Base-by-base conservation (phyloP, 1,284 basidiomycete species). In the Fomitopsis betulina region DNA sequence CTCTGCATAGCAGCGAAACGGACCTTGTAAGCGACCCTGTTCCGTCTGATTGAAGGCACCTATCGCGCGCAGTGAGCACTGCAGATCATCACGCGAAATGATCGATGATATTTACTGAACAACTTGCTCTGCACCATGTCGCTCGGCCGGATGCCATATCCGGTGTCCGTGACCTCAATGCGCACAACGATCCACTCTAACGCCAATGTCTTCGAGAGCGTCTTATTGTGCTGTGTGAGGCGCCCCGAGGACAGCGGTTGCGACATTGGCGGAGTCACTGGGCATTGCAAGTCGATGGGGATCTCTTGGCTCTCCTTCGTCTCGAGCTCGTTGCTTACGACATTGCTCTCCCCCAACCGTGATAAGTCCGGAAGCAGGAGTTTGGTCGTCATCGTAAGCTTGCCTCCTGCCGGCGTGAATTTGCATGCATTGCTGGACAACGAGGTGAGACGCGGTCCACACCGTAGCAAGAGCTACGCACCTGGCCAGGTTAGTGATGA, bases 121-220 rank as follows among this genome's bases (percentile, higher is more conserved):
- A 91, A 72, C 65, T 87, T 86, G 62, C 82, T 83, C 63, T 89
- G 83, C 0, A 81, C 77, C 72, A 95, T 85, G 70, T 95, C 93
- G 63, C 78, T 76, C 50, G 79, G 76, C 60, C 80, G 79, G 62
- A 95, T 89, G 1, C 91, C 93, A 61, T 78, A 85, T 25, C 93
- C 93, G 0, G 91, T 94, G 71, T 94, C 93, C 9, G 80, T 79
- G 3, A 94, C 82, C 70, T 94, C 91, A 45, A 94, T 89, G 58
- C 92, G 78, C 12, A 94, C 87, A 37, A 93, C 81, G 59, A 89
- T 86, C 67, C 76, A 75, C 60, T 89, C 86, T 58, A 79, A 56
- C 1, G 76, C 70, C 1, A 66, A 62, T 39, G 69, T 65, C 58
- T 73, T 75, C 56, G 59, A 67, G 59, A 76, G 72, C 50, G 73